Evolutionary conservation across 2,329 filamentous ascomycete species (phyloP), one percentile per base, ranked within the genome.

Genomic region (Penicillium sp.): DNA sequence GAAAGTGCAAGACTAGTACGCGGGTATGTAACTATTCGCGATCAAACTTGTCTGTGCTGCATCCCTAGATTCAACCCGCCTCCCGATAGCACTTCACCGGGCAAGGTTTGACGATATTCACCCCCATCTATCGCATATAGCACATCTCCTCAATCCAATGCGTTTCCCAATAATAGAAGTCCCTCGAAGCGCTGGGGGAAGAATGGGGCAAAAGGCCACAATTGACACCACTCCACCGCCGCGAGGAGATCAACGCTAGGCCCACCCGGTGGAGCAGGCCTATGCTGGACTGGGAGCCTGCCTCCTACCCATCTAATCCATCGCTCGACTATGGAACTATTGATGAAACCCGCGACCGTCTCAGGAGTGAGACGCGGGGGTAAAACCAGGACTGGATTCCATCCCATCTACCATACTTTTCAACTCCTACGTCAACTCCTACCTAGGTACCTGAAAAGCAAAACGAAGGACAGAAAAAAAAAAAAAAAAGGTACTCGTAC

Each of bases 341-440:
- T 45, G 39, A 51, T 62, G 60, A 61, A 61, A 62, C 61, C 52
- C 43, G 36, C 54, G 54, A 52, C 54, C 57, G 60, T 62, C 59
- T 62, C 60, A 62, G 41, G n/a, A 42, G 46, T 44, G 39, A 60
- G 57, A 60, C 59, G 56, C 53, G 54, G 58, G 57, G 58, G 57
- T 45, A 51, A 42, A 51, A 42, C 45, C 47, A 47, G 51, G 45
- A 42, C 50, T 36, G 41, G 47, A 51, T 58, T 52, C 51, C 44
- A 38, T 15, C 48, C 49, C 45, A 16, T 38, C 24, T 21, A 8
- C 9, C 18, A 34, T 34, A n/a, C 12, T 13, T 49, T 49, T 39
- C 34, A 21, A 48, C 52, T 46, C 45, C 47, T 42, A 24, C 24
- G 2, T 26, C 24, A 26, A 26, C 24, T 26, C 24, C 24, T 26